Base-by-base conservation (phyloP, 164 flowering plant genomes). In the Dillenia suffruticosa region DNA sequence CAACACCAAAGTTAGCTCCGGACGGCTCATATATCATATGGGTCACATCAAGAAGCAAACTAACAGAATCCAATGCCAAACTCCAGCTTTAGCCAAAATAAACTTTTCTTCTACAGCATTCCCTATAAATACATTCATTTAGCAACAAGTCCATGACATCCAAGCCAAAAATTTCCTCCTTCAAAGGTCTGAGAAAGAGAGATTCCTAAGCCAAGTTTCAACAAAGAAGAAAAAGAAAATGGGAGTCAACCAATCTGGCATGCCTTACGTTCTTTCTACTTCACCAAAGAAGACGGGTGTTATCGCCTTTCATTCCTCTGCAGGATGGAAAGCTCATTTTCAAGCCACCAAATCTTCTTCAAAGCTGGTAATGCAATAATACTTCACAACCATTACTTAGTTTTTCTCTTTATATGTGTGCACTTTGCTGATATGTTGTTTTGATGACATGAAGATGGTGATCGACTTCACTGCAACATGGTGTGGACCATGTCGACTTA, bases 401-500 rank as follows among this genome's bases (percentile, higher is more conserved):
- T 48, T 19, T 8, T 7, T 60, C 17, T 12, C 16, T 8, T 9
- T 19, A 12, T 58, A 5, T 46, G 48, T 5, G 9, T 51, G 14
- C 12, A 12, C 15, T 7, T 62, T n/a, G 52, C 10, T 14, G 48
- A 14, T 57, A 22, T 58, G 32, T 5, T 13, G 40, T 32, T 32
- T 32, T 32, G 40, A 32, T 32, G 40, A 32, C 40, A 32, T 68
- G 62, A 51, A 84, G 93, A 59, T 84, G 77, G 89, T 85, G 70
- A 74, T 88, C 10, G 81, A 85, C 51, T 88, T 85, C 74, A 62
- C 86, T 2, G 95, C 92, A 9, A 48, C 78, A 8, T 88, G 95
- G 95, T 88, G 90, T 53, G 85, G 81, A 49, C 90, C 92, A 1
- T 88, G 95, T 49, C 79, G 72, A 10, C 12, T 44, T 53, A 77